Conservation (phyloP, 1,139 yeast species). For the Protomyces inundatus region DNA sequence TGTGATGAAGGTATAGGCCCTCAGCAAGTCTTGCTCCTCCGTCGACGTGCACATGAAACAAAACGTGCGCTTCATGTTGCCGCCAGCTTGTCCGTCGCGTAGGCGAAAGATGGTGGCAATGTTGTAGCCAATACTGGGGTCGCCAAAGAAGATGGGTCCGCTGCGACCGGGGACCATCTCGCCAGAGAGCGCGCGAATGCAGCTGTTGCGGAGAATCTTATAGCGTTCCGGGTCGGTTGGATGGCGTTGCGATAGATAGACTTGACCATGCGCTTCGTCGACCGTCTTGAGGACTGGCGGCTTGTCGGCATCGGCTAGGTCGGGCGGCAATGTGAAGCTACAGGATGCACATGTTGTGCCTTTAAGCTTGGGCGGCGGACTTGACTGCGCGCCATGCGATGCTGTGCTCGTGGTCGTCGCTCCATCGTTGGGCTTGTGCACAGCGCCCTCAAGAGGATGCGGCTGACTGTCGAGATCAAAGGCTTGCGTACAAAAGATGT, state of each 20-base stretch:
- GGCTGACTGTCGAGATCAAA: constrained; percentile 32
- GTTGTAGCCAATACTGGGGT: constrained; percentile 61
- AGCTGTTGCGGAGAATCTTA: constrained; percentile 50
- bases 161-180: constrained; percentile 55
- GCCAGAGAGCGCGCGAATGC: constrained; percentile 52
- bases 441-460: constrained; percentile 38
- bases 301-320: constrained; percentile 34
- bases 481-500: constrained; percentile 65
- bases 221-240: constrained; percentile 54
- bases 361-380: constrained; percentile 32
- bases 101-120: constrained; percentile 62
- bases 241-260: constrained; percentile 43
- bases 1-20: constrained; percentile 23
- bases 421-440: constrained; percentile 31
- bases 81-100: constrained; percentile 66
- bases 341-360: constrained; percentile 35
- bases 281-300: constrained; percentile 34
- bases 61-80: constrained; percentile 69
- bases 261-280: neutral
- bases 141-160: constrained; percentile 68
- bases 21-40: constrained; percentile 8
- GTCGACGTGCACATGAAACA: constrained; percentile 43
- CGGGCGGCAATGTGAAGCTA: constrained; percentile 33
- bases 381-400: constrained; percentile 33
- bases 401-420: constrained; percentile 34